phyloP scores from a whole-genome alignment of 108 stramenopile species.

The Bacterosira constricta region DNA sequence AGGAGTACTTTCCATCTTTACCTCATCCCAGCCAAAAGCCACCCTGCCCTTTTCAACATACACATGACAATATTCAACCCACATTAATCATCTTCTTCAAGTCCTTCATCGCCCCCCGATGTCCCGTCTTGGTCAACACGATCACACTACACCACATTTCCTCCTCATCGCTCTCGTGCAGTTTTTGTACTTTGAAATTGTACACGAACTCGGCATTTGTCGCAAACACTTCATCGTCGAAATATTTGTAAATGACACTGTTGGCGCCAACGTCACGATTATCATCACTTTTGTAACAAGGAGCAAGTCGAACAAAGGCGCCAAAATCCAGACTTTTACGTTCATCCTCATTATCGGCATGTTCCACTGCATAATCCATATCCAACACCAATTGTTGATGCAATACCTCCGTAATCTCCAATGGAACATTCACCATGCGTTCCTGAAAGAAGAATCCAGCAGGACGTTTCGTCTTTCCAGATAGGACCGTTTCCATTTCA shows the following conservation, averaged over 20 bases:
- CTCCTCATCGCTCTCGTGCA: conserved; percentile 62
- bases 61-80: background rate
- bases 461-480: conserved; percentile 79
- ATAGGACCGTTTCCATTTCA: conserved; percentile 74
- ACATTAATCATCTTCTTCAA: conserved; percentile 61
- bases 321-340: conserved; percentile 83
- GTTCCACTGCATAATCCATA: conserved; percentile 83
- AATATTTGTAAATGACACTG: conserved; percentile 68
- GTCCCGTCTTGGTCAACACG: conserved; percentile 82
- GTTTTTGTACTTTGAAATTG: conserved; percentile 64
- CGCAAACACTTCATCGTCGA: conserved; percentile 87
- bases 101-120: conserved; percentile 76
- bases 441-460: conserved; percentile 84
- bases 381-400: conserved; percentile 82
- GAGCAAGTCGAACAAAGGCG: conserved; percentile 79
- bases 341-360: conserved; percentile 65
- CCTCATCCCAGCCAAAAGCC: too few species aligned
- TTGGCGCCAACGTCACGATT: conserved; percentile 5
- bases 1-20: too few species aligned
- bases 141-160: conserved; percentile 57
- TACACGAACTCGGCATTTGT: conserved; percentile 76
- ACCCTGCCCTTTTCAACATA: too few species aligned
- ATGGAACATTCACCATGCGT: conserved; percentile 84
- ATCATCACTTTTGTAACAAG: conserved; percentile 32
- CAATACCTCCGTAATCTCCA: conserved; percentile 78